Evolutionary conservation across 106 monocot species (phyloP), one percentile per base, ranked within the genome.

Genomic region (Apostasia ramifera): DNA sequence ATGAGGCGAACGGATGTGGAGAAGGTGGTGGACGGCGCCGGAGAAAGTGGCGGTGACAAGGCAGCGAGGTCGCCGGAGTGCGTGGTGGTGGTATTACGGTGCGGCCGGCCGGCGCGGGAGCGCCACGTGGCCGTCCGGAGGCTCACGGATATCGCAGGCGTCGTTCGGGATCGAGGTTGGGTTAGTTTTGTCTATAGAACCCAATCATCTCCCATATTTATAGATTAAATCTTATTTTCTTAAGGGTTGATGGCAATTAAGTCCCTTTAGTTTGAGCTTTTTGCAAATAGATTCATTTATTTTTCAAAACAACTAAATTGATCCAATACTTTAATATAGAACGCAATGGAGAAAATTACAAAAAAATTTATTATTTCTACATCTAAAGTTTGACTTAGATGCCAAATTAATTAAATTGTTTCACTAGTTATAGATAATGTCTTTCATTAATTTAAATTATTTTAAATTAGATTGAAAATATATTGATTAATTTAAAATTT

Each of bases 51-150:
- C 9, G n/a, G 13, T 56, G 12, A 10, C 10, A 13, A 8, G 42
- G 42, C 2, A 4, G 40, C 3, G 3, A 57, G 57, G 12, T 15
- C 60, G 68, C 61, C 77, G 44, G 92, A 93, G 57, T 93, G 93
- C 60, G 86, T 78, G 14, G 78, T 93, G 52, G 47, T 84, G 61
- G 89, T 84, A 38, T 6, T 93, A 41, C 59, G 70, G 44, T 89
- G 80, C 62, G 69, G 74, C 37, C 81, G 73, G 0, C 47, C 67
- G 44, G 5, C 42, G 42, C 72, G 79, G 59, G 73, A 74, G 56
- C 55, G 65, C 44, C 40, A 57, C 6, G 5, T 51, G 15, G 84
- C 81, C 37, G 47, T 89, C 44, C 66, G 68, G 55, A 76, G 62
- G 76, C 52, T 89, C 26, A 60, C 68, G 11, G 86, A 89, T n/a